A percentile compares a stretch with the other conserved stretches of the same genome.
Evolutionary conservation across 345 rosid species (phyloP).

Genomic region (Camelina laxa): DNA sequence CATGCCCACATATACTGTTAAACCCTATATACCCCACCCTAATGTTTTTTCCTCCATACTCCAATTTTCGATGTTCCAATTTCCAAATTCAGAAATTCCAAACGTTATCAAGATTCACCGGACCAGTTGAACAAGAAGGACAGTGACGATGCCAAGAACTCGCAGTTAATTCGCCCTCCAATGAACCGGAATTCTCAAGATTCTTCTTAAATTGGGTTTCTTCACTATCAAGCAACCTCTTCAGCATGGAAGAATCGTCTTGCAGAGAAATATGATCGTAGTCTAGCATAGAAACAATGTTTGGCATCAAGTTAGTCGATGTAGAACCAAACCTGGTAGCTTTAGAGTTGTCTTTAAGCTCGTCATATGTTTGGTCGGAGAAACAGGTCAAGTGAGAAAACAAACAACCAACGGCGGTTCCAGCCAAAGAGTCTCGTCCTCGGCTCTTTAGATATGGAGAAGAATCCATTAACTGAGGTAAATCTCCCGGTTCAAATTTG

Average conservation of each 20-base stretch:
- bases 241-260: slow-evolving; percentile 53
- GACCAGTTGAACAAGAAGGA: slow-evolving; percentile 40
- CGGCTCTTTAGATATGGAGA: slow-evolving; percentile 38
- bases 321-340: slow-evolving; percentile 39
- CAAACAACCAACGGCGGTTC: slow-evolving; percentile 3
- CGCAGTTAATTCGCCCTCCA: slow-evolving; percentile 39
- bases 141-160: slow-evolving; percentile 24
- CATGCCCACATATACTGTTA: neutral
- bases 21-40: slow-evolving; percentile 4
- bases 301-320: slow-evolving; percentile 47
- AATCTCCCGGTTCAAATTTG: slow-evolving; percentile 26
- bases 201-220: slow-evolving; percentile 28
- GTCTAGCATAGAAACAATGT: slow-evolving; percentile 39
- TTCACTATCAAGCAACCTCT: slow-evolving; percentile 51
- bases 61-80: neutral
- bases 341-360: slow-evolving; percentile 38
- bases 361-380: slow-evolving; percentile 55
- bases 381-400: slow-evolving; percentile 72
- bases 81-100: slow-evolving; percentile 52
- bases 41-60: neutral
- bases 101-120: slow-evolving; percentile 44
- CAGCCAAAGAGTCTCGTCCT: slow-evolving; percentile 22
- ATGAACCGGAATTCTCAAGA: slow-evolving; percentile 29
- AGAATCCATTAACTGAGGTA: slow-evolving; percentile 70
- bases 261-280: slow-evolving; percentile 47